These are phyloP conservation scores for Termitomyces sp. DNA, from an alignment of 768 basidiomycete species.

Conservation along the genomic window DNA sequence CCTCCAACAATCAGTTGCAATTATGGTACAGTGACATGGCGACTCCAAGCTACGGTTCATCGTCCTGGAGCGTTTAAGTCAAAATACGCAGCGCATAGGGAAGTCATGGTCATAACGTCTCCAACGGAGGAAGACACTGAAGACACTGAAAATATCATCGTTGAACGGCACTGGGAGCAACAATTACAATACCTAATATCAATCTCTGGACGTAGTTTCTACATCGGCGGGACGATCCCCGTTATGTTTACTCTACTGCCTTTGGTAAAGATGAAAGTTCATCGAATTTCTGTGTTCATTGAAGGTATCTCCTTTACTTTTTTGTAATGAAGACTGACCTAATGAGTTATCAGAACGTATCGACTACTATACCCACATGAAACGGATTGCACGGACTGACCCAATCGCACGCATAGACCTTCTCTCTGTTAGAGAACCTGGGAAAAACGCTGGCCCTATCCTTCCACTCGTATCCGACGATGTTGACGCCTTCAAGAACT, in stretches of 20 bases:
- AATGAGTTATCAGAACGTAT: slow-evolving; percentile 54
- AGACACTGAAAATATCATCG: slow-evolving; percentile 71
- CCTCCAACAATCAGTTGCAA: slow-evolving; percentile 75
- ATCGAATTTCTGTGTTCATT: slow-evolving; percentile 64
- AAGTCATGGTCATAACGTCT: slow-evolving; percentile 69
- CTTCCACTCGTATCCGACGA: slow-evolving; percentile 77
- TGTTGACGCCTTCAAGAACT: slow-evolving; percentile 52
- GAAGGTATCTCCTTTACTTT: slow-evolving; percentile 58
- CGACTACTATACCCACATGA: slow-evolving; percentile 71
- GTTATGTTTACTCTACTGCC: slow-evolving; percentile 80
- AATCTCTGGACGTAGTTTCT: slow-evolving; percentile 69
- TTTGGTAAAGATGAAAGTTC: slow-evolving; percentile 75
- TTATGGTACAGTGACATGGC: slow-evolving; percentile 75
- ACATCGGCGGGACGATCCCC: slow-evolving; percentile 79
- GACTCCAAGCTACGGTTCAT: slow-evolving; percentile 74
- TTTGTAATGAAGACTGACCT: neutral
- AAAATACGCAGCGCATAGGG: slow-evolving; percentile 63
- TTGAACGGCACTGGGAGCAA: slow-evolving; percentile 89
- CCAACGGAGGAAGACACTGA: slow-evolving; percentile 86
- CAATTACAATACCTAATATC: slow-evolving; percentile 80
- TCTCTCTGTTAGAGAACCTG: slow-evolving; percentile 52
- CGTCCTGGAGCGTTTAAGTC: slow-evolving; percentile 77
- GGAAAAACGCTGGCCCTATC: slow-evolving; percentile 52
- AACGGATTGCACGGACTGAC: slow-evolving; percentile 66
- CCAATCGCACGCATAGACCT: slow-evolving; percentile 55